Evolutionary conservation across 2,329 filamentous ascomycete species (phyloP).

Genomic region (Passalora sequoiae): DNA sequence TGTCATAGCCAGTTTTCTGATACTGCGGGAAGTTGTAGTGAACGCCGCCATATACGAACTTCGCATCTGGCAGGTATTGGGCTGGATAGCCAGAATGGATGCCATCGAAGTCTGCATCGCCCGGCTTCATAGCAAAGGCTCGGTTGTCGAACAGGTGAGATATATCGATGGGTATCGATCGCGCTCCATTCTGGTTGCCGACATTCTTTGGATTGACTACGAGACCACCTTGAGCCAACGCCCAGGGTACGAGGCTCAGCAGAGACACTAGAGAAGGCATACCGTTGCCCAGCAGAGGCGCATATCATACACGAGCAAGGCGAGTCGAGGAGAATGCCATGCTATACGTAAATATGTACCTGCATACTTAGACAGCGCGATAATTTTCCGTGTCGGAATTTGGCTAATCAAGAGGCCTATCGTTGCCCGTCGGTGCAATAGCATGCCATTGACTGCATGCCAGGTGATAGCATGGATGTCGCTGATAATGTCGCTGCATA

Average conservation of each 20-base stretch:
- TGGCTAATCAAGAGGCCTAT: constrained; percentile 13
- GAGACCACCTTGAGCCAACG: constrained; percentile 23
- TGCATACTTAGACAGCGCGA: too few species aligned
- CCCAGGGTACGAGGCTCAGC: constrained; percentile 14
- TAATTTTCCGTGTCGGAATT: too few species aligned
- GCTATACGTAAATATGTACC: constrained; percentile 22
- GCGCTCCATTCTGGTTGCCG: constrained; percentile 13
- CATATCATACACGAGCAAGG: neutral
- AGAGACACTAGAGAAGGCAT: constrained; percentile 6
- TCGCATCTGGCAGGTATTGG: constrained; percentile 32
- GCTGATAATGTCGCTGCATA: too few species aligned
- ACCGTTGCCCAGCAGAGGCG: neutral
- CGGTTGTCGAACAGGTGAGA: constrained; percentile 33
- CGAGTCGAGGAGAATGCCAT: constrained; percentile 3
- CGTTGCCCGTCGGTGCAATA: constrained; percentile 4
- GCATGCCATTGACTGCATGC: neutral
- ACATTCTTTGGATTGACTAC: constrained; percentile 31
- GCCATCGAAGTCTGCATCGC: constrained; percentile 37
- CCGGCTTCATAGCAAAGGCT: constrained; percentile 34
- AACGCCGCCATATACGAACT: constrained; percentile 36
- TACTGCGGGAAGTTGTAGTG: constrained; percentile 37
- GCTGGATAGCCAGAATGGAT: constrained; percentile 37
- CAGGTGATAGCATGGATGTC: too few species aligned
- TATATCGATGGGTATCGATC: constrained; percentile 26
- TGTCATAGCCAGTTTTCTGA: constrained; percentile 35